Conservation (phyloP, 2,329 filamentous ascomycete genomes). For the Pezicula radicicola region DNA sequence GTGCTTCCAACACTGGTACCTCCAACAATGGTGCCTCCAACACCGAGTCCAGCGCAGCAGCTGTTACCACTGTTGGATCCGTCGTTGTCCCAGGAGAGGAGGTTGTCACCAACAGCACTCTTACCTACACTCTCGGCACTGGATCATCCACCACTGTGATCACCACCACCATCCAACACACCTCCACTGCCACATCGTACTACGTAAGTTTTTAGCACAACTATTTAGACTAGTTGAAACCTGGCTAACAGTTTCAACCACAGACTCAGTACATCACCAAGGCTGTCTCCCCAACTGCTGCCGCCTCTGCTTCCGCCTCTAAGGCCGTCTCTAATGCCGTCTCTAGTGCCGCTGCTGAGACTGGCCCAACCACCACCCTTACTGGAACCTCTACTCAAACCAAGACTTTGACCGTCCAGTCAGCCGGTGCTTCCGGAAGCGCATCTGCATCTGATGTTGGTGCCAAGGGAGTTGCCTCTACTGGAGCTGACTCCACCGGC, state of each 20-base stretch:
- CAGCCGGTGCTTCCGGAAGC: neutral
- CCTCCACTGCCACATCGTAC: conserved; percentile 19
- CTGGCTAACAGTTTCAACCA: neutral
- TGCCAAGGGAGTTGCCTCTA: neutral
- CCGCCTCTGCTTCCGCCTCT: conserved; percentile 1
- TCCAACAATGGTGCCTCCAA: neutral
- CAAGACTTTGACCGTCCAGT: conserved; percentile 12
- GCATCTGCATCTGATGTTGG: neutral
- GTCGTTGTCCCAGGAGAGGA: conserved; percentile 4
- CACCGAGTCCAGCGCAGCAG: neutral
- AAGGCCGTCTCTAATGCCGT: neutral
- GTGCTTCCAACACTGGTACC: neutral
- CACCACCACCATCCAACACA: conserved; percentile 38
- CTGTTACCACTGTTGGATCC: neutral
- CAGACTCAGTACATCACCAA: conserved; percentile 20
- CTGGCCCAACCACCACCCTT: conserved; percentile 10
- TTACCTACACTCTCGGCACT: conserved; percentile 38
- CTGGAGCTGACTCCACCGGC: neutral
- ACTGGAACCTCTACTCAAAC: conserved; percentile 13
- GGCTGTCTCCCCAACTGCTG: conserved; percentile 3
- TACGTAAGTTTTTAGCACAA: neutral
- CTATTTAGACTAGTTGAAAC: neutral
- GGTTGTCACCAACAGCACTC: conserved; percentile 32
- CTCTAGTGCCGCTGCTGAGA: conserved; percentile 2
- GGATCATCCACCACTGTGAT: conserved; percentile 41